phyloP scores from a whole-genome alignment of 345 rosid genomes.

The Hibiscus mutabilis region DNA sequence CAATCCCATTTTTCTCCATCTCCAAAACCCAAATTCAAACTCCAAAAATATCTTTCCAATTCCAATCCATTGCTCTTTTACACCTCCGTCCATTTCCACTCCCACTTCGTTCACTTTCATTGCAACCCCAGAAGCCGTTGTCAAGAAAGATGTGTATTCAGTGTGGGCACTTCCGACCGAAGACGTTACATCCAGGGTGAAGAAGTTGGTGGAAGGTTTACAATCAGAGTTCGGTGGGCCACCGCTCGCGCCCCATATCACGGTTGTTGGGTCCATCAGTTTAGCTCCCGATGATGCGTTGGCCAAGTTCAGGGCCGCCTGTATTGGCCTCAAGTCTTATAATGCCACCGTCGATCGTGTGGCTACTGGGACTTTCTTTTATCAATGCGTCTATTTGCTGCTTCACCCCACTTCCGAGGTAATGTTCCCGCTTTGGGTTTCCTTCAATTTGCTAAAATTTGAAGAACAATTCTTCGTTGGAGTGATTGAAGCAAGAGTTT shows the following conservation, averaged over 20 bases:
- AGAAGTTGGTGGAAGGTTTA: slow-evolving; percentile 56
- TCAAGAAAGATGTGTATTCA: slow-evolving; percentile 45
- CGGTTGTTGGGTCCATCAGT: slow-evolving; percentile 53
- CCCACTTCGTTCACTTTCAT: slow-evolving; percentile 8
- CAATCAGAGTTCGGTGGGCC: slow-evolving; percentile 76
- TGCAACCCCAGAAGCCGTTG: slow-evolving; percentile 17
- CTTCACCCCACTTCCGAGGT: slow-evolving; percentile 67
- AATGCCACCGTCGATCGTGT: slow-evolving; percentile 46
- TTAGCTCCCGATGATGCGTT: slow-evolving; percentile 60
- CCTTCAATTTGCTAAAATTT: neutral
- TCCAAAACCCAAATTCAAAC: neutral
- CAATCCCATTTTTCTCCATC: neutral
- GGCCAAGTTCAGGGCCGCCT: slow-evolving; percentile 52
- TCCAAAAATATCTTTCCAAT: no score
- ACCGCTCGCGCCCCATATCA: slow-evolving; percentile 71
- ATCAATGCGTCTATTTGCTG: slow-evolving; percentile 69
- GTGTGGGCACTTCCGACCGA: slow-evolving; percentile 82
- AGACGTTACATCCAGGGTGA: slow-evolving; percentile 35
- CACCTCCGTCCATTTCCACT: neutral
- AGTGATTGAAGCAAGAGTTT: no score
- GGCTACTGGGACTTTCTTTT: slow-evolving; percentile 66
- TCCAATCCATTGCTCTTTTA: neutral
- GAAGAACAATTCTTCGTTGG: no score
- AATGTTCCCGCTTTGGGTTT: neutral
- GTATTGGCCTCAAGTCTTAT: slow-evolving; percentile 51